Evolutionary conservation across 2,329 filamentous ascomycete species (phyloP).

Genomic region (Orbilia brochopaga): DNA sequence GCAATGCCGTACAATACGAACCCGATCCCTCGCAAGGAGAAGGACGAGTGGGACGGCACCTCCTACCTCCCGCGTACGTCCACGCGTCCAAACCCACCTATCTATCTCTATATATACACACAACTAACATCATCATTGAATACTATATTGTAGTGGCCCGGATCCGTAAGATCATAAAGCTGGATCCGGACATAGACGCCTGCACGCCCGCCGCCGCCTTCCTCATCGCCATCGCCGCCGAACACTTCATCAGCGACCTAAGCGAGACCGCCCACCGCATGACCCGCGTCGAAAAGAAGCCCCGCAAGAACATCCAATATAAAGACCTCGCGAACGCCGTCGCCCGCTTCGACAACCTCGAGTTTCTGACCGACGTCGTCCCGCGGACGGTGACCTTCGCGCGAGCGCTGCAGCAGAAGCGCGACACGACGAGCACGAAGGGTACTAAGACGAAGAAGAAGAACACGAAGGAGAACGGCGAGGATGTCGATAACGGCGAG

Average conservation of each 20-base stretch:
- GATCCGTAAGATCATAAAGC: slow-evolving; percentile 91
- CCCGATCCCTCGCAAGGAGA: slow-evolving; percentile 37
- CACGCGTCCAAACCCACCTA: not conserved
- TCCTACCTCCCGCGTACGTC: slow-evolving; percentile 45
- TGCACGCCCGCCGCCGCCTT: slow-evolving; percentile 95
- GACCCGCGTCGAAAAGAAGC: slow-evolving; percentile 88
- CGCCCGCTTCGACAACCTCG: slow-evolving; percentile 85
- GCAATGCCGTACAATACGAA: slow-evolving; percentile 43
- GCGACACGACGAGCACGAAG: not conserved
- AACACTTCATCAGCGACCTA: slow-evolving; percentile 94
- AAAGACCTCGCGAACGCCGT: slow-evolving; percentile 89
- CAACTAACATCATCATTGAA: not conserved
- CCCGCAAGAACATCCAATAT: slow-evolving; percentile 92
- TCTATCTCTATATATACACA: not conserved
- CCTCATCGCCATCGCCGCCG: slow-evolving; percentile 90
- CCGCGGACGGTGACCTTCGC: slow-evolving; percentile 84
- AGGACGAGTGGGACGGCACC: slow-evolving; percentile 45
- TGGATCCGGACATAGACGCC: slow-evolving; percentile 82
- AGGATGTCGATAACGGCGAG: not conserved
- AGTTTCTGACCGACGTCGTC: slow-evolving; percentile 90
- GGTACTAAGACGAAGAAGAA: not conserved
- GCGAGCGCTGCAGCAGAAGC: slow-evolving; percentile 58
- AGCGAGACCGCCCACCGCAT: slow-evolving; percentile 84
- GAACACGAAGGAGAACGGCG: not conserved
- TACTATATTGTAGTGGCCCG: slow-evolving; percentile 71